Conservation (phyloP, 2,329 filamentous ascomycete species). For the Colletotrichum gigasporum region DNA sequence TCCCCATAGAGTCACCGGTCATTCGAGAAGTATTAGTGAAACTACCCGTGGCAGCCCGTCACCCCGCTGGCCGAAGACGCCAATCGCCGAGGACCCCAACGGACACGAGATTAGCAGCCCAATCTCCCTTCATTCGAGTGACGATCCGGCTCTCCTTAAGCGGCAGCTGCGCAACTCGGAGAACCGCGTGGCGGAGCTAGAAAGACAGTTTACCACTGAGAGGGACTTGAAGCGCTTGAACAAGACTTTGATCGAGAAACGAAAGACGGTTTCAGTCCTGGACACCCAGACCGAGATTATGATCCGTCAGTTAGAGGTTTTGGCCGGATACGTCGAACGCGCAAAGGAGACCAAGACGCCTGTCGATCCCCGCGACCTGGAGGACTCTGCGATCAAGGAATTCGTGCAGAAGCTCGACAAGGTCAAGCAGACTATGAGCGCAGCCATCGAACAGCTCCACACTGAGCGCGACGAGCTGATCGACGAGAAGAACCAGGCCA, state of each 20-base stretch:
- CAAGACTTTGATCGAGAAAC: constrained; percentile 88
- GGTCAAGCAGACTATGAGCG: constrained; percentile 67
- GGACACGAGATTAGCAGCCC: constrained; percentile 76
- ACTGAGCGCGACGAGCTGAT: constrained; percentile 81
- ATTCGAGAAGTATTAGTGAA: constrained; percentile 72
- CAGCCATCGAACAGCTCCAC: constrained; percentile 67
- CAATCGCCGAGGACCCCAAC: constrained; percentile 60
- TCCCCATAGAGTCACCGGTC: constrained; percentile 45
- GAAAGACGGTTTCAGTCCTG: constrained; percentile 92
- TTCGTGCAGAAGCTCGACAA: constrained; percentile 80
- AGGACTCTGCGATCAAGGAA: constrained; percentile 90
- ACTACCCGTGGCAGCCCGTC: constrained; percentile 72
- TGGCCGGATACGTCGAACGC: constrained; percentile 87
- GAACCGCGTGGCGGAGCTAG: constrained; percentile 85
- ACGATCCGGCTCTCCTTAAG: constrained; percentile 75
- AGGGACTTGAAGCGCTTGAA: constrained; percentile 80
- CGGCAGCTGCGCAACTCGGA: constrained; percentile 84
- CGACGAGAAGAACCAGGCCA: constrained; percentile 85
- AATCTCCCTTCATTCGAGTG: constrained; percentile 67
- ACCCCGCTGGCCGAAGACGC: constrained; percentile 76
- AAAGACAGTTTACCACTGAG: constrained; percentile 76
- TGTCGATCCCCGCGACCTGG: constrained; percentile 82
- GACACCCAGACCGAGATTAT: constrained; percentile 97
- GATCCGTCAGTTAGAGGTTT: constrained; percentile 87
- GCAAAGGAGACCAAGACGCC: constrained; percentile 85